phyloP scores from a whole-genome alignment of 2,329 filamentous ascomycete genomes.

The Colletotrichum lentis region DNA sequence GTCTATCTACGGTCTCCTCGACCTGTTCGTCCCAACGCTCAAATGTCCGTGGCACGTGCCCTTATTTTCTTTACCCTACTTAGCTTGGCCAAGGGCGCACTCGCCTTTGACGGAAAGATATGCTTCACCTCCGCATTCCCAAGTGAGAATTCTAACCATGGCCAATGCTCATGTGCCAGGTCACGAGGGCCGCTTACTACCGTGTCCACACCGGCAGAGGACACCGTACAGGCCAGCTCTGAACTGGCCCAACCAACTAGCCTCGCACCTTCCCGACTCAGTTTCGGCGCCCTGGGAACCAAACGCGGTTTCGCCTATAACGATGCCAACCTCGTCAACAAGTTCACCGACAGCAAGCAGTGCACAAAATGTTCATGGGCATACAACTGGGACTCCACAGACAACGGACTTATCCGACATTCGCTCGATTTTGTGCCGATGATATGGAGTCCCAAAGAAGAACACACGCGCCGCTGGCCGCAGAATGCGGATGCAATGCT shows the following conservation, averaged over 20 bases:
- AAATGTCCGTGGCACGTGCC: not conserved
- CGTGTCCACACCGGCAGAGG: not conserved
- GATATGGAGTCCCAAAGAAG: slow-evolving; percentile 62
- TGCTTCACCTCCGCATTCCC: not conserved
- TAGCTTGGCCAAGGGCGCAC: not conserved
- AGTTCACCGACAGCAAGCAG: slow-evolving; percentile 50
- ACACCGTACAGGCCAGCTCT: not conserved
- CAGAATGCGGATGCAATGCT: slow-evolving; percentile 61
- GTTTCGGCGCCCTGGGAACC: slow-evolving; percentile 11
- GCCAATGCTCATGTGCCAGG: not conserved
- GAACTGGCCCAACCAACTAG: not conserved
- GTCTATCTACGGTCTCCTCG: not conserved
- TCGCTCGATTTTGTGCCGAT: slow-evolving; percentile 70
- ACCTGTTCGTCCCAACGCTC: not conserved
- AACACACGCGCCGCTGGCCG: slow-evolving; percentile 59
- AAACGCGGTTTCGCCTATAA: slow-evolving; percentile 77
- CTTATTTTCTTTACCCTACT: not conserved
- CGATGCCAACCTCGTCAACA: slow-evolving; percentile 58
- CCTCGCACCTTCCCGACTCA: not conserved
- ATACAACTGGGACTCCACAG: slow-evolving; percentile 71
- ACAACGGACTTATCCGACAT: slow-evolving; percentile 51
- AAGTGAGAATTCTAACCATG: not conserved
- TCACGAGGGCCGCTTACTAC: not conserved
- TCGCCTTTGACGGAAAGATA: not conserved
- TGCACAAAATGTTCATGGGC: slow-evolving; percentile 60